phyloP scores from a whole-genome alignment of 192 early-diverging fungal genomes.

The Entophlyctis luteolus region DNA sequence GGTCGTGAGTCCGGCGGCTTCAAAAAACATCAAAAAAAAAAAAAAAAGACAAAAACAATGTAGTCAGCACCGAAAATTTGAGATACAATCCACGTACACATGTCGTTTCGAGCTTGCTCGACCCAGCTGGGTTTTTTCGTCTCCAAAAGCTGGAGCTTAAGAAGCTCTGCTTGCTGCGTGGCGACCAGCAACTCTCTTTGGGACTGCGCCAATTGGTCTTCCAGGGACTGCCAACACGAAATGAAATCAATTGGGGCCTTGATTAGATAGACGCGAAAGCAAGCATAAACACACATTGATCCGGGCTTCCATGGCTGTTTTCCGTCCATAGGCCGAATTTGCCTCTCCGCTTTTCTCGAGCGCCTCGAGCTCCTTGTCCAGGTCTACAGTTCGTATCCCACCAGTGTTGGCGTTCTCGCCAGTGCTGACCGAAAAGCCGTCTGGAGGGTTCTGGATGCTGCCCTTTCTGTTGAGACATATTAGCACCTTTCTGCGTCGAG shows the following conservation, averaged over 20 bases:
- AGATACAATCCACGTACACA: not conserved
- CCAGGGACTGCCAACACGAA: slow-evolving; percentile 6
- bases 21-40: not conserved
- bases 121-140: slow-evolving; percentile 34
- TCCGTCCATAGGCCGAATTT: too few relatives aligned
- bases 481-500: not conserved
- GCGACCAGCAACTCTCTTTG: slow-evolving; percentile 14
- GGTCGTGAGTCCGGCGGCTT: slow-evolving; percentile 25
- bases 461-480: not conserved
- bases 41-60: not conserved
- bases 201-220: slow-evolving; percentile 19
- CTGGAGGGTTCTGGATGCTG: too few relatives aligned
- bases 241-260: not conserved
- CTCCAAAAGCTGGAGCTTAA: slow-evolving; percentile 40
- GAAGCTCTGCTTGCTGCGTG: slow-evolving; percentile 34
- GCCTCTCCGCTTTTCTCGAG: slow-evolving; percentile 3
- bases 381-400: not conserved
- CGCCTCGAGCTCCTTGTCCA: slow-evolving; percentile 7
- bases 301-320: too few relatives aligned
- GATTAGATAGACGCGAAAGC: not conserved
- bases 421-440: not conserved
- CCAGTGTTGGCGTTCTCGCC: not conserved
- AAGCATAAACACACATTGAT: not conserved
- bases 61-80: not conserved
- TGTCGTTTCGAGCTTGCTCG: slow-evolving; percentile 2